These are phyloP conservation scores for Fraxinus paxiana DNA, from an alignment of 305 asterid species.

Conservation along the genomic window DNA sequence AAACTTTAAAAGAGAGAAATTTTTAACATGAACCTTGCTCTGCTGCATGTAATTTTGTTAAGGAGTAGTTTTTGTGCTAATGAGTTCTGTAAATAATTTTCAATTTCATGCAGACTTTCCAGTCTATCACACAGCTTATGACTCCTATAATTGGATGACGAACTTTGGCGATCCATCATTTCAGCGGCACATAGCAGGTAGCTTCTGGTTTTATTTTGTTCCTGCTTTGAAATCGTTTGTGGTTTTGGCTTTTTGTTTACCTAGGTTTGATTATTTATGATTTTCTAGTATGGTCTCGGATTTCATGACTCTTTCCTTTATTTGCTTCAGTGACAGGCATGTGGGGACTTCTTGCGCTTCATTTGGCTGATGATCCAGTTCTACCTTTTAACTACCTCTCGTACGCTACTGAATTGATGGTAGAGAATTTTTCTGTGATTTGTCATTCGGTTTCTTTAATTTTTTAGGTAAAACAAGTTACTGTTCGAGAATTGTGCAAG, in stretches of 20 bases:
- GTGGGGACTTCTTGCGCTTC: constrained; percentile 91
- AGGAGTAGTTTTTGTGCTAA: constrained; percentile 11
- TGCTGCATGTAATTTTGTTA: not conserved
- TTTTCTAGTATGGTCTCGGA: not conserved
- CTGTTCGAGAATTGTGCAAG: not conserved
- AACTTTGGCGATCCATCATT: constrained; percentile 78
- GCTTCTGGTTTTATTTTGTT: constrained; percentile 6
- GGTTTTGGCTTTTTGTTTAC: not conserved
- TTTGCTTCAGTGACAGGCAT: constrained; percentile 59
- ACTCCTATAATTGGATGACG: constrained; percentile 84
- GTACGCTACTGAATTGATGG: constrained; percentile 74
- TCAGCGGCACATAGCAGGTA: constrained; percentile 81
- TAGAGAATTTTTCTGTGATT: constrained; percentile 13
- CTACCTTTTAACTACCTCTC: constrained; percentile 78
- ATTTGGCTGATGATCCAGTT: constrained; percentile 68
- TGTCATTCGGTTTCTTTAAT: not conserved
- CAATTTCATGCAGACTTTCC: constrained; percentile 65
- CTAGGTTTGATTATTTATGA: not conserved
- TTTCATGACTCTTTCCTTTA: constrained; percentile 5
- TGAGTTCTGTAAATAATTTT: constrained; percentile 13
- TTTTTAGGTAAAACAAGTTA: not conserved
- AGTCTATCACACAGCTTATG: constrained; percentile 94
- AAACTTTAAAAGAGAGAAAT: not conserved
- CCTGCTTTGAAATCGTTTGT: not conserved
- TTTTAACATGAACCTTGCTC: not conserved